These are phyloP conservation scores for Coemansia brasiliensis DNA, from an alignment of 192 early-diverging fungal genomes.

Conservation along the genomic window DNA sequence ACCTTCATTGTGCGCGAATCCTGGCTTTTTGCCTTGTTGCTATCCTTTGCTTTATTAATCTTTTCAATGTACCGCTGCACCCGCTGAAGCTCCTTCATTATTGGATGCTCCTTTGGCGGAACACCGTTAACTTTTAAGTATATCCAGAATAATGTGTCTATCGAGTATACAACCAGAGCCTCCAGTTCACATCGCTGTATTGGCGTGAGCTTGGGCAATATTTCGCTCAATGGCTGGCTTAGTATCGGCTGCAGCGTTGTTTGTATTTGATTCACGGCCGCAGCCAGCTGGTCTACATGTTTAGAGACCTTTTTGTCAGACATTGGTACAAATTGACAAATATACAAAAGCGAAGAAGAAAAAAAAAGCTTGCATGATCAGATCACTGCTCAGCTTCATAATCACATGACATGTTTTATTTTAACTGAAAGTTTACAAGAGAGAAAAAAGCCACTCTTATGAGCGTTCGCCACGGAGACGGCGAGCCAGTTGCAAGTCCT, in stretches of 20 bases:
- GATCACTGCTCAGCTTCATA: background rate
- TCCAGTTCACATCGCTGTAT: constrained; percentile 60
- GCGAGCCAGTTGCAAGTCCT: constrained; percentile 98
- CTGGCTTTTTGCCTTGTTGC: constrained; percentile 12
- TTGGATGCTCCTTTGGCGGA: constrained; percentile 56
- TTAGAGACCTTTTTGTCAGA: constrained; percentile 30
- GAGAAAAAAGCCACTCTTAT: constrained; percentile 69
- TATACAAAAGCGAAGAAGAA: constrained; percentile 1
- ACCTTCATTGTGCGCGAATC: constrained; percentile 40
- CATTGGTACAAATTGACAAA: constrained; percentile 18
- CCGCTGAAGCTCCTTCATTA: constrained; percentile 59
- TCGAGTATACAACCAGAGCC: constrained; percentile 57
- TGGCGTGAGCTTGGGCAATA: constrained; percentile 47
- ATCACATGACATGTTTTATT: too few relatives aligned
- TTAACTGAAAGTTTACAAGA: background rate
- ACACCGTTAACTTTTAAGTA: constrained; percentile 59
- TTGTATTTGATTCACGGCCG: constrained; percentile 30
- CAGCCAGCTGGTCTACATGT: constrained; percentile 33
- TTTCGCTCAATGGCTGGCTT: constrained; percentile 43
- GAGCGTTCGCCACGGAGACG: constrained; percentile 91
- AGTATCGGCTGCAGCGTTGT: constrained; percentile 34
- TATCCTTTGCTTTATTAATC: constrained; percentile 52
- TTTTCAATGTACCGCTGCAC: constrained; percentile 48
- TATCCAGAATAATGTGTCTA: constrained; percentile 60
- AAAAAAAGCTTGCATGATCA: constrained; percentile 2